Base-by-base conservation (phyloP, 768 basidiomycete genomes). In the Russula griseocarnosa region DNA sequence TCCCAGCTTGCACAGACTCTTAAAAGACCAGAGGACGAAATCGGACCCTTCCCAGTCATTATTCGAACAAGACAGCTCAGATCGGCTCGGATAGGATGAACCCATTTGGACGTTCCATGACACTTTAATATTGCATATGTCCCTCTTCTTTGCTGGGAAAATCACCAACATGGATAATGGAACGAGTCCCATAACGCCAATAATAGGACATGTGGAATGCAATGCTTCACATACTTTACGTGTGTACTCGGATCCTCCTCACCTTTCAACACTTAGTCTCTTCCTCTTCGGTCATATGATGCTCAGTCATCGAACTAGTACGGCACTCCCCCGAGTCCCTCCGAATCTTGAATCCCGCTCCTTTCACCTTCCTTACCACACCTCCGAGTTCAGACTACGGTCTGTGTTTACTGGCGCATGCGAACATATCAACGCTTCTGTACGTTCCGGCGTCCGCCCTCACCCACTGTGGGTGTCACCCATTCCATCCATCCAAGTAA, bases 21-120 rank as follows among this genome's bases (percentile, higher is more conserved):
- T 97, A 14, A 40, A 90, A 74, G 94, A 97, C 73, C 91, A 94
- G 28, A 86, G 94, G 5, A 74, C 83, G 40, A 87, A 86, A 67
- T 73, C 79, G 51, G 77, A 80, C 47, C 74, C 81, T 24, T 74
- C 75, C 10, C 78, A 1, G 38, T 40, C 38, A 18, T 40, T 40
- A 40, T 40, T 40, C 16, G 38, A 40, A 40, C 38, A 40, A 40
- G 38, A 40, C 6, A 18, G 76, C 47, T 74, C 79, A 5, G 83
- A 84, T 69, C 73, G 77, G 32, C 66, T 81, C 36, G 80, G 73
- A 60, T 79, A 40, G 38, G 38, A 16, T 40, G 38, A 16, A 40
- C 30, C 5, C 42, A 38, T 38, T 14, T 7, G 38, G 38, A 40
- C 38, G 38, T 18, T 18, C 38, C 38, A 40, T 40, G 16, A 40